Base-by-base conservation (phyloP, 2,329 filamentous ascomycete genomes). In the Pezicula neosporulosa region DNA sequence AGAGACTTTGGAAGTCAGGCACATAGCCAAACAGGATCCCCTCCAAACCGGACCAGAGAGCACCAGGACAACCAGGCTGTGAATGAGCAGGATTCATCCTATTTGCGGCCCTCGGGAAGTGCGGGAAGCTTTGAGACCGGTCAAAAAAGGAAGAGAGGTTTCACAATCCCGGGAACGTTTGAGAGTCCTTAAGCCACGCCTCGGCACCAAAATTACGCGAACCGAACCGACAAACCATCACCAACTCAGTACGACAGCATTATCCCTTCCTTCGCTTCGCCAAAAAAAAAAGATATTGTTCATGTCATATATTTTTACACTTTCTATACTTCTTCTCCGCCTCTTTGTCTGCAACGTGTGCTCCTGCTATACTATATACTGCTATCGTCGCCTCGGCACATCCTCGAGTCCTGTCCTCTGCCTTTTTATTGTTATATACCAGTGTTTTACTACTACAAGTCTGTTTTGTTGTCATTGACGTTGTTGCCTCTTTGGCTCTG, bases 61-160 rank as follows among this genome's bases (percentile, higher is more conserved):
- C 50, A 53, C 16, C 36, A 48, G 43, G 44, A 55, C 55, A 59
- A 47, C 58, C 55, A 62, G 46, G 44, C 41, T 38, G 56, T 54
- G 43, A 60, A 51, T 50, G 58, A 56, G 41, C 59, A 60, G n/a
- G 57, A 60, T 4, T 28, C 56, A 16, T 58, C 56, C 7, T 63
- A 61, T 44, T 47, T 65, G 35, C 30, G 30, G 30, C 12, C 30
- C 30, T 33, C 30, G 30, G 30, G 30, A 33, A 50, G 60, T 41
- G 50, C 58, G 13, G 44, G 48, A 12, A 56, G 60, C 21, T 65
- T 62, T 35, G 62, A 64, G 33, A 56, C 56, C 8, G 56, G 55
- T 19, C 63, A 66, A 18, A 64, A 59, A 37, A 53, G 63, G 30
- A 65, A 61, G 50, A 55, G 62, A 39, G 64, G 61, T 45, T 65